Percentiles rank a stretch among this genome's conserved stretches.
Evolutionary conservation across 352 stramenopile species (phyloP).

Genomic region (Peronospora destructor): DNA sequence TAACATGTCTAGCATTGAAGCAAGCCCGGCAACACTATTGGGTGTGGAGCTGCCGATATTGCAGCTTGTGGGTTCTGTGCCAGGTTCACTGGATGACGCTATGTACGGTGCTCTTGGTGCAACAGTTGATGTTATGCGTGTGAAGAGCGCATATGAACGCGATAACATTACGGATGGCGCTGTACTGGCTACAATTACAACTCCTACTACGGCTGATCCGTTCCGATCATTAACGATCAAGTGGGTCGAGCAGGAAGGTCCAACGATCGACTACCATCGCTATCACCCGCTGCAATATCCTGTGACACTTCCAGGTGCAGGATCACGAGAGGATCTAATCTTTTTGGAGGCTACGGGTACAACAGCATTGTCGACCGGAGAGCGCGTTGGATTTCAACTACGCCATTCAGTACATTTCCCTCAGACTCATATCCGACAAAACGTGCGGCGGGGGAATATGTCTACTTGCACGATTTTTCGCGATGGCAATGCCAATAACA

Average conservation of each 20-base stretch:
- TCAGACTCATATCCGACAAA: conserved; percentile 30
- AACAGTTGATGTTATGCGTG: conserved; percentile 37
- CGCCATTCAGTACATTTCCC: conserved; percentile 57
- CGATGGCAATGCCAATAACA: conserved; percentile 22
- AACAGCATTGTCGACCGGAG: conserved; percentile 34
- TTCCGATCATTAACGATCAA: conserved; percentile 54
- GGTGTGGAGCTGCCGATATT: conserved; percentile 32
- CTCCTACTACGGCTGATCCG: conserved; percentile 34
- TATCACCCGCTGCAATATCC: conserved; percentile 36
- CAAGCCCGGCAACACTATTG: conserved; percentile 3
- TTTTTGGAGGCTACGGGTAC: conserved; percentile 50
- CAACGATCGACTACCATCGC: conserved; percentile 27
- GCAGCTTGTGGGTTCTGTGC: conserved; percentile 40
- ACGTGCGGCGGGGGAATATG: conserved; percentile 40
- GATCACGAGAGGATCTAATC: conserved; percentile 51
- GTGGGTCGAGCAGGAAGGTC: conserved; percentile 43
- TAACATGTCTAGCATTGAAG: conserved; percentile 16
- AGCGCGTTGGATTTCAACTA: conserved; percentile 54
- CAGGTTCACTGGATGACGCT: conserved; percentile 47
- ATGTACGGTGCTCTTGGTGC: conserved; percentile 46
- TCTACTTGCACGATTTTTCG: conserved; percentile 53
- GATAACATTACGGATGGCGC: conserved; percentile 39
- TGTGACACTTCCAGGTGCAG: conserved; percentile 25
- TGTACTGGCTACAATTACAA: conserved; percentile 41
- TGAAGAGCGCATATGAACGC: conserved; percentile 44